Conservation (phyloP, 2,329 filamentous ascomycete species). For the Arthrinium phaeospermum region DNA sequence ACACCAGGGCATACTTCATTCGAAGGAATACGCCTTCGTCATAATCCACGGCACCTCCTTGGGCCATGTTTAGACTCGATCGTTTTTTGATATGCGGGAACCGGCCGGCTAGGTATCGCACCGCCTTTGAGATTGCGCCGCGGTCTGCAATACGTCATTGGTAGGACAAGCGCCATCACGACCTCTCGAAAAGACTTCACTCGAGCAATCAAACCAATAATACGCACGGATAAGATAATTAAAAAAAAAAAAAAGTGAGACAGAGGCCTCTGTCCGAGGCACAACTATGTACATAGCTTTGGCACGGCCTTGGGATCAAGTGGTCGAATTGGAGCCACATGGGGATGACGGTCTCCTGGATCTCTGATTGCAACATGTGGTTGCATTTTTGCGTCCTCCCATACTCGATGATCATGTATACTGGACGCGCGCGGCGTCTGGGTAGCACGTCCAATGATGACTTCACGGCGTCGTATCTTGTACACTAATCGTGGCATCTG, state of each 20-base stretch:
- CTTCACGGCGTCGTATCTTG: conserved; percentile 14
- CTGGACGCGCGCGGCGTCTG: conserved; percentile 15
- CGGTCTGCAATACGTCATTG: background rate
- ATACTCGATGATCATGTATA: conserved; percentile 10
- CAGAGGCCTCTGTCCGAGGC: background rate
- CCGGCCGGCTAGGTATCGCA: background rate
- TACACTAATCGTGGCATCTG: conserved; percentile 18
- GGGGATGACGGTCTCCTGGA: conserved; percentile 7
- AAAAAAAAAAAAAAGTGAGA: background rate
- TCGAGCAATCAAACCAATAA: background rate
- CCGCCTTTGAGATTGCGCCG: background rate
- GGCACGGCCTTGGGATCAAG: background rate
- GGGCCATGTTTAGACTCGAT: background rate
- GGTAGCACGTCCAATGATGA: conserved; percentile 15
- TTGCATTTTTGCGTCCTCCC: conserved; percentile 15
- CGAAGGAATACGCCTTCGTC: conserved; percentile 36
- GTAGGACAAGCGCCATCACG: background rate
- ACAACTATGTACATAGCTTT: conserved; percentile 14
- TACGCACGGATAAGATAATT: background rate
- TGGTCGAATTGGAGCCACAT: conserved; percentile 9
- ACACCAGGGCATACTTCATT: conserved; percentile 40
- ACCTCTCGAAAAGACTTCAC: background rate
- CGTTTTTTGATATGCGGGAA: background rate
- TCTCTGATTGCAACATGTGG: conserved; percentile 6
- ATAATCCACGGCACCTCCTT: conserved; percentile 22